Evolutionary conservation across 73 alveolate species (phyloP), one percentile per base, ranked within the genome.

Genomic region (Paramecium sexaurelia): DNA sequence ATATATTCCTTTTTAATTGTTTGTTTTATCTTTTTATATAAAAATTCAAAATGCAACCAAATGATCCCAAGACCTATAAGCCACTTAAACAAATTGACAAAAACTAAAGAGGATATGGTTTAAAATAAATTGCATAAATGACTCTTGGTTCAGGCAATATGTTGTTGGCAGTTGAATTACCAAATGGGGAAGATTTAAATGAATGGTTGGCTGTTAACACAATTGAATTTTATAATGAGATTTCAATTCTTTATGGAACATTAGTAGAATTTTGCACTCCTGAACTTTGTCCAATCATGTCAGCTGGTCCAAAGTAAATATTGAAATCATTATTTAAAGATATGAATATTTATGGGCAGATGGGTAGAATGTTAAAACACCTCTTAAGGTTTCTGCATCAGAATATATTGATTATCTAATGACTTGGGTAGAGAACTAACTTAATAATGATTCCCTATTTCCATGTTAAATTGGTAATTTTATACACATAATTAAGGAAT

Each of bases 181-280:
- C 99, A 33, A 97, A 97, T 37, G 99, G 99, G 1, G 99, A 98
- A 91, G 99, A 98, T 84, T 97, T 97, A 40, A 98, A 97, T 86
- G 99, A 98, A 93, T 98, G 99, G 99, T 95, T 97, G 85, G 99
- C 99, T 45, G 99, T 98, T 7, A 97, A 98, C 87, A 98, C 99
- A 29, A 97, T 97, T 19, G 99, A 98, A 92, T 97, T 98, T 94
- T 96, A 97, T 92, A 96, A 96, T 85, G 98, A 96, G 75, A 96
- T 96, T 27, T 94, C 96, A 55, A 96, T 96, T 41, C 95, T 96
- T 1, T 96, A 96, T 69, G 99, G 98, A 20, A 93, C 96, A 8
- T 87, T 96, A 37, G 92, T 96, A 20, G 99, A 96, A 92, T 96
- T 96, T 91, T 96, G 99, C 88, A 96, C 97, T 8, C 96, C 97